A percentile compares a stretch with the other conserved stretches of the same genome.
phyloP scores from a whole-genome alignment of 2,329 filamentous ascomycete genomes.

The Botrytis elliptica region DNA sequence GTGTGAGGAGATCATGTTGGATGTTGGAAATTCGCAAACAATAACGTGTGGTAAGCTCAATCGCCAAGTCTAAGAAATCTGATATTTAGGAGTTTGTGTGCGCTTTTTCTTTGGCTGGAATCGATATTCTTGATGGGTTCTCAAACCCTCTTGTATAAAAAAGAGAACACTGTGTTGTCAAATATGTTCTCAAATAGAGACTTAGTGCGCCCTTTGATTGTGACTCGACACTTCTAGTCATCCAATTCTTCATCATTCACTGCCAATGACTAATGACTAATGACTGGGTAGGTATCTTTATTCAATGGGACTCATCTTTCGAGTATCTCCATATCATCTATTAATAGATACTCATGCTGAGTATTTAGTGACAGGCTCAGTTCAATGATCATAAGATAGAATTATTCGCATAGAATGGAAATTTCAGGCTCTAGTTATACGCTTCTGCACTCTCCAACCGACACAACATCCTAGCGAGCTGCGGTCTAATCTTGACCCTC shows the following conservation, averaged over 20 bases:
- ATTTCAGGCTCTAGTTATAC: background rate
- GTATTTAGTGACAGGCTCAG: background rate
- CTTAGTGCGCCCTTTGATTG: too few relatives aligned
- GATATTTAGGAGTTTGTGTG: background rate
- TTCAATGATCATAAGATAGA: background rate
- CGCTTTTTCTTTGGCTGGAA: background rate
- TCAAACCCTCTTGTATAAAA: background rate
- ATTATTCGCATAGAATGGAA: background rate
- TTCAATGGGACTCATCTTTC: background rate
- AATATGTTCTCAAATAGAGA: too few relatives aligned
- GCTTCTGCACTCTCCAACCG: background rate
- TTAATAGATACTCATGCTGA: background rate
- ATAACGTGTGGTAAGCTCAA: fast-evolving
- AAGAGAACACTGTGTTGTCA: background rate
- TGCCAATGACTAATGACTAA: background rate
- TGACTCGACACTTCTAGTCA: background rate
- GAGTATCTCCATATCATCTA: fast-evolving
- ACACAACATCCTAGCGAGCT: background rate
- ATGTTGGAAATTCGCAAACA: background rate
- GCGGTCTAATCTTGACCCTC: background rate
- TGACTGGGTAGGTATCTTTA: too few relatives aligned
- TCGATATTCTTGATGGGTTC: background rate
- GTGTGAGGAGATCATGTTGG: background rate
- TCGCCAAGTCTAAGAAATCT: too few relatives aligned
- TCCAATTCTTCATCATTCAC: background rate